phyloP scores from a whole-genome alignment of 176 grass and related monocot genomes.

The Oryza longistaminata region DNA sequence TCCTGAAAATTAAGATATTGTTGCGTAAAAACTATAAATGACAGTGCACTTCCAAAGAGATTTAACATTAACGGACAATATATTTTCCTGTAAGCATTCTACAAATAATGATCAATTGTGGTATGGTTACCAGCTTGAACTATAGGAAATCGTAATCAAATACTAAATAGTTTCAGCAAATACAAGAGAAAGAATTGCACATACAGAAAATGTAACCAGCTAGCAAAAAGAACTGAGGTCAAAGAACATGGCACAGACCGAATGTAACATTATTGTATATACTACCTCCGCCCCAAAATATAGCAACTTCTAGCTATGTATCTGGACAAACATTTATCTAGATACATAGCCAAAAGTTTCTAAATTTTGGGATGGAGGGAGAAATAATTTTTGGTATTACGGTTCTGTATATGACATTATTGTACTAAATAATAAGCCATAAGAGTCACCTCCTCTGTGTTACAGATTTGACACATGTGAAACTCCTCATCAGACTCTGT shows the following conservation, averaged over 20 bases:
- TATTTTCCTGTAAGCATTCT: conserved; percentile 31
- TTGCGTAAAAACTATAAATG: conserved; percentile 21
- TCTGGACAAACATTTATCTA: too few species aligned
- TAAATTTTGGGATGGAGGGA: too few species aligned
- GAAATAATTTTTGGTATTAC: neutral
- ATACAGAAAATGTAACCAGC: neutral
- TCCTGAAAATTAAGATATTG: conserved; percentile 57
- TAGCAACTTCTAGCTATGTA: too few species aligned
- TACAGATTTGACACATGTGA: conserved; percentile 96
- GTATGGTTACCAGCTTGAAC: conserved; percentile 5
- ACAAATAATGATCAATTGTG: neutral
- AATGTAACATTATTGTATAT: conserved; percentile 1
- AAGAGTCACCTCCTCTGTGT: conserved; percentile 81
- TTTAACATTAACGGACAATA: neutral
- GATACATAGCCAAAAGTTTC: too few species aligned
- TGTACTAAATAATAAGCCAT: conserved; percentile 11
- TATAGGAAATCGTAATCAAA: neutral
- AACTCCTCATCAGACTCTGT: conserved; percentile 97
- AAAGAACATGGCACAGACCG: conserved; percentile 11
- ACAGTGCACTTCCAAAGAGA: neutral
- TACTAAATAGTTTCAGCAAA: conserved; percentile 11
- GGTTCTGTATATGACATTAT: conserved; percentile 26
- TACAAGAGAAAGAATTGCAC: conserved; percentile 15
- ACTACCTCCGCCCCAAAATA: too few species aligned
- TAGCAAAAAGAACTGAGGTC: conserved; percentile 19